Conservation (phyloP, 495 filamentous ascomycete species). For the Podospora sp. region DNA sequence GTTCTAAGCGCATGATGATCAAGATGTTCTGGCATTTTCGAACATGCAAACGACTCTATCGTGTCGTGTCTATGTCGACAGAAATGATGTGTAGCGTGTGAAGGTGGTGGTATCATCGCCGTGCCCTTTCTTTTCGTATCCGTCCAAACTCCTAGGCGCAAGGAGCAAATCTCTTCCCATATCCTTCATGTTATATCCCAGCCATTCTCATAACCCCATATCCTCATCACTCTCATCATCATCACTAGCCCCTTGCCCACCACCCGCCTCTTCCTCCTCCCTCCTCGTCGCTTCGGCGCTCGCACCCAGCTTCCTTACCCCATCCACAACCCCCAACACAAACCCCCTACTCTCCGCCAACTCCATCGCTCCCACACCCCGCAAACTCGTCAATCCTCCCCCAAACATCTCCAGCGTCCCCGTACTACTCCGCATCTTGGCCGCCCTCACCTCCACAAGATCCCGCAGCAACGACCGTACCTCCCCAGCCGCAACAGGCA, state of each 20-base stretch:
- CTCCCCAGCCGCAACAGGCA: slow-evolving; percentile 67
- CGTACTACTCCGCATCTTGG: slow-evolving; percentile 80
- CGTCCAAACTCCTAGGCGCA: neutral
- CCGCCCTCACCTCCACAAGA: slow-evolving; percentile 82
- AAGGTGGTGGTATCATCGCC: neutral
- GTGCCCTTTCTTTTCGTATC: neutral
- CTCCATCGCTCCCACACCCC: slow-evolving; percentile 90
- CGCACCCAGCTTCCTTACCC: slow-evolving; percentile 68
- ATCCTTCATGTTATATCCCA: neutral
- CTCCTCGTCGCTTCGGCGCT: slow-evolving; percentile 58
- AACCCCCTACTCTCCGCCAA: slow-evolving; percentile 84
- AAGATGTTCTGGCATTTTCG: neutral
- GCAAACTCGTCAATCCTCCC: slow-evolving; percentile 72
- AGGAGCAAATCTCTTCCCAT: neutral
- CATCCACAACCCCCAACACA: slow-evolving; percentile 82
- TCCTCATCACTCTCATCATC: slow-evolving; percentile 42
- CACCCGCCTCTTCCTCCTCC: slow-evolving; percentile 56
- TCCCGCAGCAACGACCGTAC: slow-evolving; percentile 78
- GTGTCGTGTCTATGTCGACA: neutral
- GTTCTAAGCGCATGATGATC: neutral
- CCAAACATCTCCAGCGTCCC: slow-evolving; percentile 66
- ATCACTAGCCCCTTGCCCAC: slow-evolving; percentile 24
- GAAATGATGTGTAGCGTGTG: neutral
- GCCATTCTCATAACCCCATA: slow-evolving; percentile 25
- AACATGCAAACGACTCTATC: neutral